A percentile compares a stretch with the other conserved stretches of the same genome.
These are phyloP conservation scores for Plasmopara viticola DNA, from an alignment of 352 stramenopile species.

Conservation along the genomic window DNA sequence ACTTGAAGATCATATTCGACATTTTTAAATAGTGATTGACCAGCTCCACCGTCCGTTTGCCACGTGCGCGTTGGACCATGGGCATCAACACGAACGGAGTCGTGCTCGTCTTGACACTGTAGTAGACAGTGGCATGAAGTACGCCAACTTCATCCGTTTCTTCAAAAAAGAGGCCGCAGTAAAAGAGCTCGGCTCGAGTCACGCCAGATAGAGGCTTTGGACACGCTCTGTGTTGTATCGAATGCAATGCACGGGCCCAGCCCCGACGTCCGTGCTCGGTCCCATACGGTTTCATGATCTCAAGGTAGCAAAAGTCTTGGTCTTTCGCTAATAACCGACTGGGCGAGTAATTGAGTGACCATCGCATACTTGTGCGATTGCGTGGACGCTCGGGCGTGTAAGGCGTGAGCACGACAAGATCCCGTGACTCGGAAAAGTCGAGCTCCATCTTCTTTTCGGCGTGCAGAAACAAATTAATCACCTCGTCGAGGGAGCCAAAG, in stretches of 20 bases:
- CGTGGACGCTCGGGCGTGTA: constrained; percentile 29
- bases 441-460: constrained; percentile 63
- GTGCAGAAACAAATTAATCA: constrained; percentile 59
- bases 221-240: constrained; percentile 56
- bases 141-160: constrained; percentile 45
- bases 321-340: constrained; percentile 44
- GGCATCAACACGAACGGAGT: constrained; percentile 40
- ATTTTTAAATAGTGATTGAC: constrained; percentile 72
- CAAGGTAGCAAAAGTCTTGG: constrained; percentile 74
- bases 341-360: constrained; percentile 60
- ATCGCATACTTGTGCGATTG: constrained; percentile 58
- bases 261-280: constrained; percentile 47
- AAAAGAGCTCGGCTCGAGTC: constrained; percentile 50
- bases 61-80: constrained; percentile 48
- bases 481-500: constrained; percentile 56
- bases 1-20: constrained; percentile 31
- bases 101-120: constrained; percentile 40
- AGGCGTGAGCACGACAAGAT: constrained; percentile 44
- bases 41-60: constrained; percentile 51
- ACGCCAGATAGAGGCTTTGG: constrained; percentile 40
- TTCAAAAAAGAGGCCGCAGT: constrained; percentile 63
- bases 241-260: constrained; percentile 67
- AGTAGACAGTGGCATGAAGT: constrained; percentile 54
- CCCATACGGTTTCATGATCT: constrained; percentile 62
- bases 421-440: constrained; percentile 62